Conservation (phyloP, 1,139 yeast genomes). For the Pneumocystis sp. region DNA sequence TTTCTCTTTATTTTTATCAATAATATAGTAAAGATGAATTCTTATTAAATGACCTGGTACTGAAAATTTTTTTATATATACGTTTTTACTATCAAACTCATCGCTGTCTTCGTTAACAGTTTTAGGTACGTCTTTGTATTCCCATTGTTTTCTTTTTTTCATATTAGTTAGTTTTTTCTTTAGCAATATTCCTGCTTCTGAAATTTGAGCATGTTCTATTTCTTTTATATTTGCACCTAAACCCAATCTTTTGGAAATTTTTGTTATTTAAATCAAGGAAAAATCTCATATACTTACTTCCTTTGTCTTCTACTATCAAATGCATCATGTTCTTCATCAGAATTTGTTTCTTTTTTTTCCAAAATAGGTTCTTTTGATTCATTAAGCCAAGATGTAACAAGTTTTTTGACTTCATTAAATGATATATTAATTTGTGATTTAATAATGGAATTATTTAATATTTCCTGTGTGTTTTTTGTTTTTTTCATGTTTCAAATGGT, state of each 20-base stretch:
- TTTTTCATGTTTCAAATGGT: neutral
- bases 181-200: neutral
- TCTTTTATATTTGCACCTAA: neutral
- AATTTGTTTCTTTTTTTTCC: neutral
- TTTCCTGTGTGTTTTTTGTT: neutral
- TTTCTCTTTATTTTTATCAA: neutral
- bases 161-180: neutral
- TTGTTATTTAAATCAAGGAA: neutral
- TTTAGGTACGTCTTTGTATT: neutral
- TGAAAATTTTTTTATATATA: neutral
- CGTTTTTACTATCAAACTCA: neutral
- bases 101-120: neutral
- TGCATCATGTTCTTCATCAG: neutral
- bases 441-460: neutral
- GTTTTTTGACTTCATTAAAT: neutral
- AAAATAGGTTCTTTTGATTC: neutral
- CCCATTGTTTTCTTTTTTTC: neutral
- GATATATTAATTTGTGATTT: neutral
- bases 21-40: neutral
- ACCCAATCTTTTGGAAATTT: neutral
- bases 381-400: neutral
- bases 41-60: neutral
- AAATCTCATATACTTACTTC: neutral
- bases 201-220: neutral
- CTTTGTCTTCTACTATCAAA: neutral